Percentiles rank a stretch among this genome's conserved stretches.
Evolutionary conservation across 257 asterid species (phyloP).

Genomic region (Salvia rosmarinus): DNA sequence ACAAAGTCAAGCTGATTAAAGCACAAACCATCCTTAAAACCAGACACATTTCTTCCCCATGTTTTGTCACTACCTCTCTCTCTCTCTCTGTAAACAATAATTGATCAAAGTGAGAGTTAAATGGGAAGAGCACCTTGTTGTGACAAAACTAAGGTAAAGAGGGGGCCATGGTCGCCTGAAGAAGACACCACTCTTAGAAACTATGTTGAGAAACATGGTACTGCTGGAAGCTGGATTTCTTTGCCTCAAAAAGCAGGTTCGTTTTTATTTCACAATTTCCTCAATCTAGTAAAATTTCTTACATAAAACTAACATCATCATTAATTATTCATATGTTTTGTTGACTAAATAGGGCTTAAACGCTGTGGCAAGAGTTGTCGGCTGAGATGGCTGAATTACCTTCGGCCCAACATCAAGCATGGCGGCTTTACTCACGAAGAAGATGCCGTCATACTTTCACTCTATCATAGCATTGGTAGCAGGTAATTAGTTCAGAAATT

Average conservation of each 20-base stretch:
- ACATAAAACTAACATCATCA: too few species aligned
- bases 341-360: constrained; percentile 44
- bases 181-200: constrained; percentile 61
- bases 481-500: too few species aligned
- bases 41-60: neutral
- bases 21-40: constrained; percentile 20
- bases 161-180: constrained; percentile 84
- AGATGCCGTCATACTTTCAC: constrained; percentile 54
- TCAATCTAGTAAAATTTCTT: too few species aligned
- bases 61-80: neutral
- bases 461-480: constrained; percentile 65
- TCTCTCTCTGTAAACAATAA: neutral
- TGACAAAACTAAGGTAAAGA: constrained; percentile 70
- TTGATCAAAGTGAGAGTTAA: neutral
- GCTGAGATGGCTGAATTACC: constrained; percentile 79
- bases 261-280: neutral
- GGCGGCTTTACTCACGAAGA: constrained; percentile 69
- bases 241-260: constrained; percentile 78
- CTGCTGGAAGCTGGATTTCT: constrained; percentile 74
- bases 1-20: constrained; percentile 50
- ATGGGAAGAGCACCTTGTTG: constrained; percentile 93
- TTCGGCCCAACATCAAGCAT: constrained; percentile 68
- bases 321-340: too few species aligned
- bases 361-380: constrained; percentile 89
- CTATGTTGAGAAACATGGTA: constrained; percentile 53